Percentiles rank a stretch among this genome's conserved stretches.
Evolutionary conservation across 2,329 filamentous ascomycete species (phyloP).

Genomic region (Pezicula radicicola): DNA sequence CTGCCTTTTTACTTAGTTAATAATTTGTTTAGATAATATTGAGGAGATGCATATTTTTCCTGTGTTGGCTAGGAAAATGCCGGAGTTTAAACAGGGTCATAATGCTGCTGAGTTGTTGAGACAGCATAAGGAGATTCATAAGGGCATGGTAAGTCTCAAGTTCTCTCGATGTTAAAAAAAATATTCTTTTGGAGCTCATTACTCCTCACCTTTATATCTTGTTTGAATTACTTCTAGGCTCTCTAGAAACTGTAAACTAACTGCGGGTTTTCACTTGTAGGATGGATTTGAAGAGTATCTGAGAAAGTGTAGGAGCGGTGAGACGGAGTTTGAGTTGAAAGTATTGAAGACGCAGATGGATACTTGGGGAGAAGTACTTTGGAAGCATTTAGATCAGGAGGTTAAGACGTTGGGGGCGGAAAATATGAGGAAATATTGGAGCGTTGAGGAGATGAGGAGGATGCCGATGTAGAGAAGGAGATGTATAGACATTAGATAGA

Average conservation of each 20-base stretch:
- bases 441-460: slow-evolving; percentile 65
- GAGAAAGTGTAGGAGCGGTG: slow-evolving; percentile 55
- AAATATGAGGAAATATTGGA: slow-evolving; percentile 87
- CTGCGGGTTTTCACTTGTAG: too few species aligned
- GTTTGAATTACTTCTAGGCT: too few species aligned
- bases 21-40: slow-evolving; percentile 51
- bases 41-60: slow-evolving; percentile 84
- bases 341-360: slow-evolving; percentile 73
- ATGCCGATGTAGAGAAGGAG: slow-evolving; percentile 60
- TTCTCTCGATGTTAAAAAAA: too few species aligned
- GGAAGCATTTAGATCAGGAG: slow-evolving; percentile 82
- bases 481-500: neutral
- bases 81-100: slow-evolving; percentile 58
- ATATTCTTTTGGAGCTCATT: too few species aligned
- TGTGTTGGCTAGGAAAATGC: slow-evolving; percentile 72
- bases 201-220: too few species aligned
- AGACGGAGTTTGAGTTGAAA: slow-evolving; percentile 52
- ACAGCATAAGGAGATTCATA: slow-evolving; percentile 79
- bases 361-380: slow-evolving; percentile 72
- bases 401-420: slow-evolving; percentile 75
- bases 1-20: neutral
- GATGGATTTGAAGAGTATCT: slow-evolving; percentile 67
- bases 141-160: slow-evolving; percentile 47
- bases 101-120: slow-evolving; percentile 60
- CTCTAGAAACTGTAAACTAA: too few species aligned